These are phyloP conservation scores for Boletus speciosus DNA, from an alignment of 768 basidiomycete species.

Conservation along the genomic window DNA sequence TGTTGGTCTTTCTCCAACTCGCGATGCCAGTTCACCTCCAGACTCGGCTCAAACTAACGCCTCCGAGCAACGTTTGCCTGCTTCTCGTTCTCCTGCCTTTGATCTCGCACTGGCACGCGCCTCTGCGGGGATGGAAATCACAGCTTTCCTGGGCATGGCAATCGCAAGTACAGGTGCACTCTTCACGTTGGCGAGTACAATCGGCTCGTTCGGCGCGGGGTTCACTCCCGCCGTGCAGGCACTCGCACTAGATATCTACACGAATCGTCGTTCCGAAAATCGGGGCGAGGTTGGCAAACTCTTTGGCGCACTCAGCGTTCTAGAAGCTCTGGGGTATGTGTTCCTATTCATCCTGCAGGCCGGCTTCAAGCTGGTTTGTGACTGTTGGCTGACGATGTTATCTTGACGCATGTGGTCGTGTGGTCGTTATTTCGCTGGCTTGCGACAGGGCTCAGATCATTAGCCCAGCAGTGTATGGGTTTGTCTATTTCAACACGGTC, in stretches of 20 bases:
- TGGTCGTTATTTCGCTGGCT: neutral
- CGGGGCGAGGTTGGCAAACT: constrained; percentile 62
- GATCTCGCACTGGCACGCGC: constrained; percentile 67
- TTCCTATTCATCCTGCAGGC: neutral
- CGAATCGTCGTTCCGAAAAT: constrained; percentile 41
- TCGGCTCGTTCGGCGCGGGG: constrained; percentile 59
- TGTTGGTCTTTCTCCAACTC: constrained; percentile 1
- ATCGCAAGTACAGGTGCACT: constrained; percentile 41
- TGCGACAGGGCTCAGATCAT: constrained; percentile 56
- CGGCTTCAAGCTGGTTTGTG: neutral
- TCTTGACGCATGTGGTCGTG: neutral
- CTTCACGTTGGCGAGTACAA: constrained; percentile 50
- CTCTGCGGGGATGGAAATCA: constrained; percentile 56
- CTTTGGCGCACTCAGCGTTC: constrained; percentile 76
- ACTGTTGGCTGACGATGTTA: neutral
- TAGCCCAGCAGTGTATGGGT: constrained; percentile 69
- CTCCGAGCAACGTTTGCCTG: neutral
- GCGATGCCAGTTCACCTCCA: neutral
- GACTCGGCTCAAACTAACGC: constrained; percentile 2
- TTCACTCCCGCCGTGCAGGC: constrained; percentile 67
- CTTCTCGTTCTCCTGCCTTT: constrained; percentile 45
- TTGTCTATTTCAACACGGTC: constrained; percentile 70
- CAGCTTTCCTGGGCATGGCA: constrained; percentile 49
- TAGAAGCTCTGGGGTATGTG: constrained; percentile 62
- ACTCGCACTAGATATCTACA: constrained; percentile 66